Conservation (phyloP, 192 early-diverging fungal species). For the Umbelopsis ramanniana region DNA sequence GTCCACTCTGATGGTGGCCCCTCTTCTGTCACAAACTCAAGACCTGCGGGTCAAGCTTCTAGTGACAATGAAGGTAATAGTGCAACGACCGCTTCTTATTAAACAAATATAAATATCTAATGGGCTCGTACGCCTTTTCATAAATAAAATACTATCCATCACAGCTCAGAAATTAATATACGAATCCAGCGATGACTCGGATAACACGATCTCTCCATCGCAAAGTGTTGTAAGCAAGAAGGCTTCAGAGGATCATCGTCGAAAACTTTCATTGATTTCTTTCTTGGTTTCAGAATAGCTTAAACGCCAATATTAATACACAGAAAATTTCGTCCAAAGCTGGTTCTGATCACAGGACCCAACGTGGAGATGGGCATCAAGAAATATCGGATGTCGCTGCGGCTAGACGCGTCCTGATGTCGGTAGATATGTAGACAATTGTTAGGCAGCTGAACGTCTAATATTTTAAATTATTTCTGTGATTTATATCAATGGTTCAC, state of each 20-base stretch:
- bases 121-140: neutral
- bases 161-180: neutral
- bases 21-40: neutral
- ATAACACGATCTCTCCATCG: neutral
- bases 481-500: too few species aligned
- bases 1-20: neutral
- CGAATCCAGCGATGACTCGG: neutral
- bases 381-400: neutral
- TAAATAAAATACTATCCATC: neutral
- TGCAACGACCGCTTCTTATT: neutral
- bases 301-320: neutral
- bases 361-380: neutral
- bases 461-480: too few species aligned
- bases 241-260: neutral
- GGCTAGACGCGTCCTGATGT: neutral
- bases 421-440: neutral
- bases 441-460: too few species aligned
- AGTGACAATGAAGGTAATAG: too few species aligned
- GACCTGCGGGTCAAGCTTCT: neutral
- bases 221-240: neutral
- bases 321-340: too few species aligned
- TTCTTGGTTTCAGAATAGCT: neutral
- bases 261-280: neutral
- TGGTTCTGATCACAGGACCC: neutral
- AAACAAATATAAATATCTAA: neutral